Base-by-base conservation (phyloP, 169 alveolate species). In the Perkinsus marinus region DNA sequence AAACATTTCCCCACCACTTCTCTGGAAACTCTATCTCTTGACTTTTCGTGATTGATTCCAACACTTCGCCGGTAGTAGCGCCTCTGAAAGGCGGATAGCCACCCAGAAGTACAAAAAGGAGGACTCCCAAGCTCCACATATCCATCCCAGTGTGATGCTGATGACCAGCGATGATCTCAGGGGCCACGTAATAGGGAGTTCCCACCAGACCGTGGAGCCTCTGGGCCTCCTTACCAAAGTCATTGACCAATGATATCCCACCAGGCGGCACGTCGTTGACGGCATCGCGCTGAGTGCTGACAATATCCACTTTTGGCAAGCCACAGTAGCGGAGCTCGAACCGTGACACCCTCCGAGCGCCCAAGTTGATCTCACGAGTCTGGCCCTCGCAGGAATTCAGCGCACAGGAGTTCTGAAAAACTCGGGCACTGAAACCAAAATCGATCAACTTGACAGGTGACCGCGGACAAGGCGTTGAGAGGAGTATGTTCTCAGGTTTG, bases 401-500 rank as follows among this genome's bases (percentile, higher is more conserved):
- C 9, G 68, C 68, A 17, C 68, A 43, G 68, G 68, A 43, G 68
- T 43, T 43, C 68, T 43, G 68, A 43, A 43, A 43, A 34, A 93
- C 89, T 39, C 94, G 89, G 16, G 91, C 91, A 2, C 93, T 93
- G 39, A 92, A 91, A 0, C 94, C 94, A 90, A 92, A 92, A 30
- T 92, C 94, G 37, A 92, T 92, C 16, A 92, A 91, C 89, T 92
- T 92, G 13, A 92, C 92, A 26, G 94, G 94, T 16, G 94, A 92
- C 91, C 16, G 47, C 89, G 19, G 92, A 92, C 57, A 89, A 89
- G 38, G 94, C 92, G 68, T 92, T 68, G 41, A 92, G 39, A 93
- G 95, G 30, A 96, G 43, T 39, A 96, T 95, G 92, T 96, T 96
- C 92, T 95, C 97, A 0, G 98, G 98, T 57, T 95, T 96, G 36